Percentiles rank a stretch among this genome's conserved stretches.
phyloP scores from a whole-genome alignment of 768 basidiomycete genomes.

The Lentinus tigrinus region DNA sequence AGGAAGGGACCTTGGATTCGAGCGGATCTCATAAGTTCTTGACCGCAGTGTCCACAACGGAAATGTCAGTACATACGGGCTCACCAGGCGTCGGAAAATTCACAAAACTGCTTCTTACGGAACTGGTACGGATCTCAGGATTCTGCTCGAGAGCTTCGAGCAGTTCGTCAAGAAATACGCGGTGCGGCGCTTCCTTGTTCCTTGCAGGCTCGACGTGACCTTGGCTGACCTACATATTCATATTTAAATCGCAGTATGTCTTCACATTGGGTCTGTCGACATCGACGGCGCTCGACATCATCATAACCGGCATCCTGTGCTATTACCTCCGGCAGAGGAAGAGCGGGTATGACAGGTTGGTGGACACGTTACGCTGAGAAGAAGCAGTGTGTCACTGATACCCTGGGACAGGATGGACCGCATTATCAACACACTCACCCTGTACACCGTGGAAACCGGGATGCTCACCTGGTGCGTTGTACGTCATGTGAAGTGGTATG shows the following conservation, averaged over 20 bases:
- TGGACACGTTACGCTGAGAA: not conserved
- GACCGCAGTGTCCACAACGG: conserved; percentile 9
- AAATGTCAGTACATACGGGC: conserved; percentile 5
- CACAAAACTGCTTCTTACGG: not conserved
- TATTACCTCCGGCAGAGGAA: conserved; percentile 20
- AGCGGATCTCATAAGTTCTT: not conserved
- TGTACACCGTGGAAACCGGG: conserved; percentile 27
- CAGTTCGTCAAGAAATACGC: conserved; percentile 8
- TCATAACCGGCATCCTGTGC: conserved; percentile 22
- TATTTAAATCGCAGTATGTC: conserved; percentile 18
- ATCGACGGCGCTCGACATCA: conserved; percentile 21
- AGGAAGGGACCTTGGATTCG: not conserved
- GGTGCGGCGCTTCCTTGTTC: conserved; percentile 1
- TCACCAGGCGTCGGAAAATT: no score
- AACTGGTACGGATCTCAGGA: conserved; percentile 4
- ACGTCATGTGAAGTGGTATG: not conserved
- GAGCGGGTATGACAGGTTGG: conserved; percentile 14
- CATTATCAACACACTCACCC: conserved; percentile 21
- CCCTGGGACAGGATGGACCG: conserved; percentile 20
- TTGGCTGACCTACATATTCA: not conserved
- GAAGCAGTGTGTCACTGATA: not conserved
- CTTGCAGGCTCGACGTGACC: no score
- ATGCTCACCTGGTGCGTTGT: conserved; percentile 22
- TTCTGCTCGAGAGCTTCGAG: conserved; percentile 7
- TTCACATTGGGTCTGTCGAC: conserved; percentile 25